phyloP scores from a whole-genome alignment of 257 asterid species.

The Gentiana macrophylla region DNA sequence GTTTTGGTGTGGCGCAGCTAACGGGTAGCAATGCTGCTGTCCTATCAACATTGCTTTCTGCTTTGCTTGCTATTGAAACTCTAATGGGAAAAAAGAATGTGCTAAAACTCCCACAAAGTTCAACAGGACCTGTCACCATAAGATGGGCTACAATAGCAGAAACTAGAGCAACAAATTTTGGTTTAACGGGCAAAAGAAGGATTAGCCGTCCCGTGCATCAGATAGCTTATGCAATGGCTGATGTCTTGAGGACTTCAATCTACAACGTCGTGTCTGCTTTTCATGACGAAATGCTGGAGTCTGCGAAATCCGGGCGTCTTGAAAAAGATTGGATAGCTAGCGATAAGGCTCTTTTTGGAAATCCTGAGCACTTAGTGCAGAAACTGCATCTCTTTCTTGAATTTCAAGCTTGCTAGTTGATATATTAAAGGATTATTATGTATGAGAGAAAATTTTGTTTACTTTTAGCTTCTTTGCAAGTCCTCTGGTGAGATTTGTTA shows the following conservation, averaged over 20 bases:
- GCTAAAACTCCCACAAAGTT: constrained; percentile 40
- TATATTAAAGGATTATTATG: neutral
- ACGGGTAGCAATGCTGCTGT: constrained; percentile 79
- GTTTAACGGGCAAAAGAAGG: constrained; percentile 49
- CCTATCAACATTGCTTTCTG: constrained; percentile 57
- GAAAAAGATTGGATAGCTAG: constrained; percentile 78
- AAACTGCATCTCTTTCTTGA: constrained; percentile 72
- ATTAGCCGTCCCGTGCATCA: constrained; percentile 67
- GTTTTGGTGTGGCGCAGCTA: constrained; percentile 86
- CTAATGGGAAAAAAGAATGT: constrained; percentile 80
- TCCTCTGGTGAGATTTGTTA: too few species aligned
- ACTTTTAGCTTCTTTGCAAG: too few species aligned
- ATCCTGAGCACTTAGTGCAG: constrained; percentile 68
- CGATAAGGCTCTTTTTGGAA: constrained; percentile 63
- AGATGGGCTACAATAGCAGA: constrained; percentile 80
- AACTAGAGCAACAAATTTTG: constrained; percentile 49
- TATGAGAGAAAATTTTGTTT: too few species aligned
- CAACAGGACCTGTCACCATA: constrained; percentile 72
- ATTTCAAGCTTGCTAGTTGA: constrained; percentile 48
- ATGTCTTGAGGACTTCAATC: constrained; percentile 60
- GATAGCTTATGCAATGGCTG: constrained; percentile 75
- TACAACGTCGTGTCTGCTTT: constrained; percentile 64
- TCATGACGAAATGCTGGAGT: constrained; percentile 59
- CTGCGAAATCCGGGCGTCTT: constrained; percentile 59
- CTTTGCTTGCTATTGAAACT: constrained; percentile 71